phyloP scores from a whole-genome alignment of 2,329 filamentous ascomycete species.

The Cercospora zeae-maydis region DNA sequence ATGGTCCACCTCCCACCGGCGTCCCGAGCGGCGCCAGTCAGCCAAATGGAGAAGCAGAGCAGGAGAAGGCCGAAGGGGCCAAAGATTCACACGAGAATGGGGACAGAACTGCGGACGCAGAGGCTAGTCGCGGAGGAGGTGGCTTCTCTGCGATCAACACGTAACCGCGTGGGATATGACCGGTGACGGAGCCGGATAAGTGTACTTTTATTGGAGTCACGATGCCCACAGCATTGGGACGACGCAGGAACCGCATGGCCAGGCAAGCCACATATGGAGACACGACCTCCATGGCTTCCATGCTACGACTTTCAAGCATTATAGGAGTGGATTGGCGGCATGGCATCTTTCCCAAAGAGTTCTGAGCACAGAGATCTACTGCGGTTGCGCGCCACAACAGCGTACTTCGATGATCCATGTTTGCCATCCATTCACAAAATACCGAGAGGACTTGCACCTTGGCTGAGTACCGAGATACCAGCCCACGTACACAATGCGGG shows the following conservation, averaged over 20 bases:
- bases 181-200: background rate
- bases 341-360: background rate
- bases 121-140: background rate
- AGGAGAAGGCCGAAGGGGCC: constrained; percentile 3
- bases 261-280: background rate
- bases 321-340: background rate
- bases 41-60: background rate
- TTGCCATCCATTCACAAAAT: background rate
- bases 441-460: background rate
- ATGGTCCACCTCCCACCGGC: constrained; percentile 20
- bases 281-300: background rate
- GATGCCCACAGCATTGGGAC: background rate
- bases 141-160: constrained; percentile 14
- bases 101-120: background rate
- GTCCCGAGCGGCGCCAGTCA: constrained; percentile 16
- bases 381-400: background rate
- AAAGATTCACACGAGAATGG: constrained; percentile 5
- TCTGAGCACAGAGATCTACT: background rate
- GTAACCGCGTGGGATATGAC: background rate
- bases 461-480: background rate
- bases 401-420: background rate
- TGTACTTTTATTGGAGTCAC: background rate
- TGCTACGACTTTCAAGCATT: background rate
- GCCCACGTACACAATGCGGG: background rate
- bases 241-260: background rate